phyloP scores from a whole-genome alignment of 2,329 filamentous ascomycete genomes.

The Alternaria triticimaculans region DNA sequence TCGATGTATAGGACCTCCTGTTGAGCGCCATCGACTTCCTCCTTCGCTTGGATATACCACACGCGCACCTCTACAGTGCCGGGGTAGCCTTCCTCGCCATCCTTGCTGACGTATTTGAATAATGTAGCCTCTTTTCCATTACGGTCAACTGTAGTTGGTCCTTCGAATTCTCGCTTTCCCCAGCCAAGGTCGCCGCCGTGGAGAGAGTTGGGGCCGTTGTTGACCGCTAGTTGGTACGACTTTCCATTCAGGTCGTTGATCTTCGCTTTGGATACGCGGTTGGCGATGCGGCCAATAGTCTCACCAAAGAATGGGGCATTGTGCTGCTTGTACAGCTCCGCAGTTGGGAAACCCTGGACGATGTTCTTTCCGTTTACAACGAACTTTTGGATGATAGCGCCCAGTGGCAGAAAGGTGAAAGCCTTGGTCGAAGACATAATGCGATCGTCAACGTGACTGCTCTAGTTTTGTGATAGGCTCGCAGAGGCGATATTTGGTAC shows the following conservation, averaged over 20 bases:
- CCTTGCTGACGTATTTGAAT: slow-evolving; percentile 67
- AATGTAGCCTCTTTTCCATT: slow-evolving; percentile 55
- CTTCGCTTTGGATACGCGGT: slow-evolving; percentile 76
- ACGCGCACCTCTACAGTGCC: slow-evolving; percentile 80
- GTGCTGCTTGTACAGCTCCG: slow-evolving; percentile 75
- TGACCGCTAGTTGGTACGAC: slow-evolving; percentile 73
- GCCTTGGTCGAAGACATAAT: slow-evolving; percentile 42
- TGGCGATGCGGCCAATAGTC: slow-evolving; percentile 85
- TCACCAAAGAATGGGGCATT: slow-evolving; percentile 87
- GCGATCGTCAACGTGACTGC: neutral
- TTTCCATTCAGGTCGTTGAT: slow-evolving; percentile 76
- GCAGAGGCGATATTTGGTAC: neutral
- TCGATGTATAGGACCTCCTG: slow-evolving; percentile 81
- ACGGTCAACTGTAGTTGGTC: slow-evolving; percentile 66
- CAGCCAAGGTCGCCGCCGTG: slow-evolving; percentile 69
- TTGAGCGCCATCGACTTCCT: slow-evolving; percentile 66
- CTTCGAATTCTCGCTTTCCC: slow-evolving; percentile 80
- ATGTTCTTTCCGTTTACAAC: slow-evolving; percentile 81
- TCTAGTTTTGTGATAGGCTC: slow-evolving; percentile 1
- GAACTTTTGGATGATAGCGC: slow-evolving; percentile 83
- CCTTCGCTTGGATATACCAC: slow-evolving; percentile 77
- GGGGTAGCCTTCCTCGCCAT: slow-evolving; percentile 90
- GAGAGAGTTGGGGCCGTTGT: slow-evolving; percentile 76
- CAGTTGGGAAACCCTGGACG: slow-evolving; percentile 81
- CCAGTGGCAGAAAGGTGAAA: slow-evolving; percentile 73